Conservation (phyloP, 2,329 filamentous ascomycete species). For the Helicocarpus griseus region DNA sequence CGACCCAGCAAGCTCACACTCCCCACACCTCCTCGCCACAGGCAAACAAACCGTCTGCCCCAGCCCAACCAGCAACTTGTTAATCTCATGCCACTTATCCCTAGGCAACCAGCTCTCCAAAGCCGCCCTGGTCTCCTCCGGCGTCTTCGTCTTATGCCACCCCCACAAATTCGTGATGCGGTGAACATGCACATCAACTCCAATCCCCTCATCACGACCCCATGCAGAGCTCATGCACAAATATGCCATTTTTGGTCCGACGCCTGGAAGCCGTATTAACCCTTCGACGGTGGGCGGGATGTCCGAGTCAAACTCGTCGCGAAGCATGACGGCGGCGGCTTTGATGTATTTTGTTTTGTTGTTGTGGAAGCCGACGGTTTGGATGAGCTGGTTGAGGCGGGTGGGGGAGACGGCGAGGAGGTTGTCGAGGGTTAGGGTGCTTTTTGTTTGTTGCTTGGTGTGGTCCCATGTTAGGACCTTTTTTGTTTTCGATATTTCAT, state of each 20-base stretch:
- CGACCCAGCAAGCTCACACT: constrained; percentile 67
- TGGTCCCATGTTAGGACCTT: constrained; percentile 8
- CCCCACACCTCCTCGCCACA: constrained; percentile 68
- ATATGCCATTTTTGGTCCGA: constrained; percentile 92
- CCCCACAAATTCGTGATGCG: constrained; percentile 91
- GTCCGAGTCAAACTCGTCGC: constrained; percentile 60
- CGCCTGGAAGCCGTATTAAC: constrained; percentile 68
- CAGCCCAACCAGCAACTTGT: constrained; percentile 76
- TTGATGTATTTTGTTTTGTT: constrained; percentile 85
- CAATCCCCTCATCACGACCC: constrained; percentile 66
- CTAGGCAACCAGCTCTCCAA: constrained; percentile 74
- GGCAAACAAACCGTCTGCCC: constrained; percentile 81
- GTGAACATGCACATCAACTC: constrained; percentile 91
- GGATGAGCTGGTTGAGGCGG: constrained; percentile 63
- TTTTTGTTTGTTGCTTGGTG: constrained; percentile 23
- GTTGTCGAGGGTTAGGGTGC: constrained; percentile 61
- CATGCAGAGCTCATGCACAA: constrained; percentile 71
- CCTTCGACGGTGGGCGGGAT: constrained; percentile 71
- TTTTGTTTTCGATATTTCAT: constrained; percentile 15
- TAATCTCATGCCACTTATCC: constrained; percentile 87
- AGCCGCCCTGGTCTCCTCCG: constrained; percentile 68
- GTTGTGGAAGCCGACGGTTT: constrained; percentile 85
- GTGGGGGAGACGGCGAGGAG: constrained; percentile 61
- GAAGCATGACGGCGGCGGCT: constrained; percentile 60
- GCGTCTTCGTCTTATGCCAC: constrained; percentile 72